A percentile compares a stretch with the other conserved stretches of the same genome.
phyloP scores from a whole-genome alignment of 352 stramenopile genomes.

The Saprolegnia diclina region DNA sequence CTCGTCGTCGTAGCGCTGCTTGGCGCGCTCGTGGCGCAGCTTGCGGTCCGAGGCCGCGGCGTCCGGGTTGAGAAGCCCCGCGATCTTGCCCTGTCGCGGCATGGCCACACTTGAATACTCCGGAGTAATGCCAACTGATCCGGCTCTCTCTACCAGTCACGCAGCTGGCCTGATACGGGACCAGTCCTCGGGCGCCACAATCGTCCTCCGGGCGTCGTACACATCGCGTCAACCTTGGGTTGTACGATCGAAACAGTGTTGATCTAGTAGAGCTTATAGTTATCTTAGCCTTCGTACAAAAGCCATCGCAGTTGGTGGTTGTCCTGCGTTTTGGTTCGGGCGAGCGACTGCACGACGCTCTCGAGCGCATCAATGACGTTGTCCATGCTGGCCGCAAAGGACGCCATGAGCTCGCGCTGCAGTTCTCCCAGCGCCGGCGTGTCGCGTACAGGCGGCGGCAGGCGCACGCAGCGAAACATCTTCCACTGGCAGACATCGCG shows the following conservation, averaged over 20 bases:
- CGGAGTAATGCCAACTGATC: background rate
- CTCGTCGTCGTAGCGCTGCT: conserved; percentile 10
- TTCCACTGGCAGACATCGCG: background rate
- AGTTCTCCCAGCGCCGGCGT: background rate
- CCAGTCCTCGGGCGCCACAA: background rate
- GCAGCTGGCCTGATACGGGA: too few relatives aligned
- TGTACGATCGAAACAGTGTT: too few relatives aligned
- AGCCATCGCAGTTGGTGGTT: background rate
- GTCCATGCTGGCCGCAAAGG: background rate
- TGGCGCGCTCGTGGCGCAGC: conserved; percentile 12
- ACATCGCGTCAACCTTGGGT: background rate
- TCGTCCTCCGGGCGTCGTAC: background rate
- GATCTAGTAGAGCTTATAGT: background rate
- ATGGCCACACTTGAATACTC: background rate
- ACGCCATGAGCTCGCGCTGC: background rate
- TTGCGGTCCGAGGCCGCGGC: background rate
- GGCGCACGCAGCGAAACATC: background rate
- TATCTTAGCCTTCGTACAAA: background rate
- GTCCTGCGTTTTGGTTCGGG: background rate
- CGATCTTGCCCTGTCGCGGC: background rate
- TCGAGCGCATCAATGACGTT: background rate
- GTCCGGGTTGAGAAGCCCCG: background rate
- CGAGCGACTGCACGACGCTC: background rate
- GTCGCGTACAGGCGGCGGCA: background rate
- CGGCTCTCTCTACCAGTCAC: background rate